Percentiles rank a stretch among this genome's conserved stretches.
Evolutionary conservation across 176 grass and related monocot species (phyloP).

Genomic region (Oryza meridionalis): DNA sequence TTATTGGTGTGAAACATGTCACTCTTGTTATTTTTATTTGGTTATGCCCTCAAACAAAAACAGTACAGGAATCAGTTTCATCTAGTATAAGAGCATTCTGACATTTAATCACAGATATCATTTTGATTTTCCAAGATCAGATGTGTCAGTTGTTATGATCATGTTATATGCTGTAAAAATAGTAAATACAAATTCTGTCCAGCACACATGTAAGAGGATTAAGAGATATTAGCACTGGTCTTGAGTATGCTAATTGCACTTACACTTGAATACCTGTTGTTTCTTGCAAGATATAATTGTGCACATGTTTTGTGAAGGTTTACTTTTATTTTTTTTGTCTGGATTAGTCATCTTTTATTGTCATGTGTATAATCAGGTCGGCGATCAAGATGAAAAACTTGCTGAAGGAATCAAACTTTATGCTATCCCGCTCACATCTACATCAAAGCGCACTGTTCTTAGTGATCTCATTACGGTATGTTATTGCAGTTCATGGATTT

Average conservation of each 20-base stretch:
- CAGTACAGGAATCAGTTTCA: slow-evolving; percentile 5
- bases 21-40: background rate
- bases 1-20: background rate
- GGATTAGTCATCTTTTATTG: slow-evolving; percentile 29
- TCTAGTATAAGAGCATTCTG: slow-evolving; percentile 21
- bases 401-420: slow-evolving; percentile 97
- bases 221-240: slow-evolving; percentile 18
- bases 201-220: background rate
- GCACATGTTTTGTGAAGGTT: background rate
- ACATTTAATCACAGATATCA: background rate
- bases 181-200: background rate
- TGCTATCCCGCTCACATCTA: slow-evolving; percentile 75
- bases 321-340: background rate
- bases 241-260: slow-evolving; percentile 8
- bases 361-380: slow-evolving; percentile 63
- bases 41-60: background rate
- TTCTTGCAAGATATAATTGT: slow-evolving; percentile 16
- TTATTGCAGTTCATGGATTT: slow-evolving; percentile 25
- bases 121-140: slow-evolving; percentile 18
- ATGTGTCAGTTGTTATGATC: background rate
- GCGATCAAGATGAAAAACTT: slow-evolving; percentile 91
- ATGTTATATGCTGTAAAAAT: slow-evolving; percentile 12
- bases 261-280: background rate
- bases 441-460: slow-evolving; percentile 91
- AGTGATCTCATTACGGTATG: slow-evolving; percentile 95